Base-by-base conservation (phyloP, 371 early-diverging fungal species). In the Syncephalastrum contaminatum region DNA sequence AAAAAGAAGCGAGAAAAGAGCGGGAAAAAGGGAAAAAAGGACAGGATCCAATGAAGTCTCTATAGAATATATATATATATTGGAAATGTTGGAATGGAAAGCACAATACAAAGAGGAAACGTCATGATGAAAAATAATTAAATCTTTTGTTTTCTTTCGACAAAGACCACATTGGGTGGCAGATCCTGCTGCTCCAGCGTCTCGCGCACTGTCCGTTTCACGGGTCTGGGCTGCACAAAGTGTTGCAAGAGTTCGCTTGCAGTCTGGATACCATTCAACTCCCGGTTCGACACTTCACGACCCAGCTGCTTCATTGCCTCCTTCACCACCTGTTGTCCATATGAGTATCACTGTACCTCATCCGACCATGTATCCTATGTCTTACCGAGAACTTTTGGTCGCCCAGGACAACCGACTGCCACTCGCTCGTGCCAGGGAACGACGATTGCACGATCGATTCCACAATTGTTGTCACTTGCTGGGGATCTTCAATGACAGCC, bases 281-380 rank as follows among this genome's bases (percentile, higher is more conserved):
- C 52, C 44, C 56, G 44, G 48, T 72, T 72, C 20, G 75, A 71
- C 8, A 77, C 63, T 25, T 74, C 75, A 56, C 65, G 67, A 19
- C 78, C 78, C 8, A 66, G 62, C 53, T 72, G 64, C 42, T 67
- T 59, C 16, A 77, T 77, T 36, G 62, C 64, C 27, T 74, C 73
- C 45, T 77, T 77, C 27, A 74, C 51, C 45, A 75, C 59, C 75
- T 69, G 27, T 1, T 40, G 43, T 6, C 48, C 10, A 15, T 36
- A 45, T 15, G 13, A 16, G 14, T 0, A 41, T 50, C 42, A 16
- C 2, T 43, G 18, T 43, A 36, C 2, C 18, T 3, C 20, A 24
- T 16, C 14, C 18, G 14, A 0, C 40, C n/a, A 6, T 39, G 2
- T 67, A 53, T 70, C 73, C 55, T 73, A 25, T 25, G 25, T 30